Base-by-base conservation (phyloP, 768 basidiomycete genomes). In the Russula emetica region DNA sequence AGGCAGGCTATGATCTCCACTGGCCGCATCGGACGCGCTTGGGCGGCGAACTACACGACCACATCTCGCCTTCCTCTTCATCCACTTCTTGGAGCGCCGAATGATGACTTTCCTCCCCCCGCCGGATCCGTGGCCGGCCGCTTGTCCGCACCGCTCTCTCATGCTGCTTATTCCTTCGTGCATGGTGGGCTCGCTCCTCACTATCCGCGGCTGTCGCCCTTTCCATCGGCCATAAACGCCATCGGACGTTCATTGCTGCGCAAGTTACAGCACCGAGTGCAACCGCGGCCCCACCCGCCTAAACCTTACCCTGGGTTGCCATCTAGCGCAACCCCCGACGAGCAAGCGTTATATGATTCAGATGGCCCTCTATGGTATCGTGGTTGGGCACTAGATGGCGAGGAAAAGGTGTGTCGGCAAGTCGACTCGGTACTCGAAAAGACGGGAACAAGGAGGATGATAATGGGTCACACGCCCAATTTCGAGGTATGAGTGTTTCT, bases 381-480 rank as follows among this genome's bases (percentile, higher is more conserved):
- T 13, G 94, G 94, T 1, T 94, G 94, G 85, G 96, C 96, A 18
- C 78, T 84, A 56, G 85, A 87, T 14, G 74, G 77, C 28, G 92
- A 95, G 57, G 82, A 82, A 61, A 78, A 78, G 56, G 84, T 83
- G 5, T 99, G 97, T 73, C 72, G 69, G 1, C 80, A 83, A 40
- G 93, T 93, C 0, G 86, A 90, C 62, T 75, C 78, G 28, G 87
- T 95, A 20, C 76, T 92, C 57, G 72, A 80, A 36, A 84, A 82
- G 73, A 87, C 92, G 1, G 93, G 93, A 1, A 94, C 91, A 30
- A 77, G 92, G 63, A 79, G 93, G 69, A 86, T 95, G 85, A 83
- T 99, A 51, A 94, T 97, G 93, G 96, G 96, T 0, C 97, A 98
- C 74, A 98, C 97, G 0, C 96, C 97, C 1, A 82, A 95, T 72